Base-by-base conservation (phyloP, 2,329 filamentous ascomycete genomes). In the Triangularia verruculosa region DNA sequence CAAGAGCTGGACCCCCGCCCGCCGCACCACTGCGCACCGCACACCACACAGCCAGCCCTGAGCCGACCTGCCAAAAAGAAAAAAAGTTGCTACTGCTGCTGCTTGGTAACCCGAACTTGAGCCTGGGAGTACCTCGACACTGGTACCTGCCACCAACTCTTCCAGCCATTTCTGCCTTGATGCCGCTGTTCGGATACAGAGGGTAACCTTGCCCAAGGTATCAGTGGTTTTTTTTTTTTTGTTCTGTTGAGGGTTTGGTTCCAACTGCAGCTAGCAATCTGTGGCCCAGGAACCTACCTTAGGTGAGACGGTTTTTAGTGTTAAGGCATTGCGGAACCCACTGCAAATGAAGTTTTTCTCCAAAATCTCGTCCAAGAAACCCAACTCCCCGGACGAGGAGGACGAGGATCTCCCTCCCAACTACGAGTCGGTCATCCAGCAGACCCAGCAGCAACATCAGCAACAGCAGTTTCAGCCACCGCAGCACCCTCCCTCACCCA, bases 331-430 rank as follows among this genome's bases (percentile, higher is more conserved):
- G 55, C 56, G 54, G 61, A 61, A 57, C 67, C 64, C 61, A 65
- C 66, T 70, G 72, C 66, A 68, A 79, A 83, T 83, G 82, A 83
- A 83, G 79, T 79, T 82, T 79, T 83, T 83, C 74, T 75, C 70
- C 71, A 77, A 80, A 74, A 82, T 81, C 74, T 75, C 78, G 68
- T 73, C 75, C 72, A 75, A 76, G 70, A 77, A 78, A 69, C 70
- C 75, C 68, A 71, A 70, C 70, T 69, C 73, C 65, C 70, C 74
- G 72, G 77, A 79, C 69, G 73, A 76, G 68, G 72, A 73, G 66
- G 75, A 78, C 62, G 63, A 68, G 65, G 68, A 73, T 67, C 70
- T 32, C 30, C 30, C 64, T 60, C 64, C 59, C 13, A 56, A 61
- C 51, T 51, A 74, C 64, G 74, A 77, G 61, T 72, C 58, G 30